These are phyloP conservation scores for Aspergillus pseudoterreus DNA, from an alignment of 2,329 filamentous ascomycete species.

Conservation along the genomic window DNA sequence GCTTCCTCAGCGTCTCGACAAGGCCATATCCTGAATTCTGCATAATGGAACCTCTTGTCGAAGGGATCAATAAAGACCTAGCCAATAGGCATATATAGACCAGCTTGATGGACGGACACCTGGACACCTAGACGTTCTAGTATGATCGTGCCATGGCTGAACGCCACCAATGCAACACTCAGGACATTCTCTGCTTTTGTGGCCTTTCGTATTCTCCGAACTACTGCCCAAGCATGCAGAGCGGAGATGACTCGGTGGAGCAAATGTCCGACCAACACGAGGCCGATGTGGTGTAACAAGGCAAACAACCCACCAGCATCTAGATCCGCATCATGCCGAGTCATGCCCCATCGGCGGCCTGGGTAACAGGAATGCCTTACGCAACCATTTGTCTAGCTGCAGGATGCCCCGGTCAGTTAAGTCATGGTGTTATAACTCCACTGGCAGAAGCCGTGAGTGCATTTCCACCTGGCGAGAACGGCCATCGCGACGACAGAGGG, in stretches of 20 bases:
- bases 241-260: background rate
- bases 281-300: background rate
- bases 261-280: background rate
- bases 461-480: background rate
- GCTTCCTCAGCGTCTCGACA: too few species aligned
- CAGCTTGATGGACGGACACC: constrained; percentile 9
- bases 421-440: too few species aligned
- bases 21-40: too few species aligned
- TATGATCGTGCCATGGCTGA: too few species aligned
- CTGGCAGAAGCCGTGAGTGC: background rate
- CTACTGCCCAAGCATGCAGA: constrained; percentile 2
- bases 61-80: too few species aligned
- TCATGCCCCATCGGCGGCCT: background rate
- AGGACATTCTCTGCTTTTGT: constrained; percentile 1
- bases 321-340: background rate
- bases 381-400: too few species aligned
- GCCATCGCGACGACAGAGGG: too few species aligned
- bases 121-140: too few species aligned
- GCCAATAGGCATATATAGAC: constrained; percentile 1
- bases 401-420: too few species aligned
- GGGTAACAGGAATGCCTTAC: too few species aligned
- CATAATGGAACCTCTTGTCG: too few species aligned
- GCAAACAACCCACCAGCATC: background rate
- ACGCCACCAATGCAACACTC: too few species aligned
- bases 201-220: background rate